Evolutionary conservation across 1,284 basidiomycete species (phyloP).

Genomic region (Leccinum insolens): DNA sequence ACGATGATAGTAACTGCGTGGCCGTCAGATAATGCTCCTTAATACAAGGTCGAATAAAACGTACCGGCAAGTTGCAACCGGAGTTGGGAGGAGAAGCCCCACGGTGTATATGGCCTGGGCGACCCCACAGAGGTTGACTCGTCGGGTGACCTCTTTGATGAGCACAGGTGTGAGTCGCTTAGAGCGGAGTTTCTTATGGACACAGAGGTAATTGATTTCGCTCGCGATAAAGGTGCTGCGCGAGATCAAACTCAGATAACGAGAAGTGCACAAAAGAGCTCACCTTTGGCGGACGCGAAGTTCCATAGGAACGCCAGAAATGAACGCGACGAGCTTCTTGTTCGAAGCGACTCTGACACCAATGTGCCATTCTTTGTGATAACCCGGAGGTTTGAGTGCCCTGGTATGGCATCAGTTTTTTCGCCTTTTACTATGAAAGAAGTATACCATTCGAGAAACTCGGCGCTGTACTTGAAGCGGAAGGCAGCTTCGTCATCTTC

Average conservation of each 20-base stretch:
- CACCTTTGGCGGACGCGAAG: slow-evolving; percentile 82
- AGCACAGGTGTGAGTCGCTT: slow-evolving; percentile 96
- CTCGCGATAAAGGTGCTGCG: slow-evolving; percentile 64
- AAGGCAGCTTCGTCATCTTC: slow-evolving; percentile 97
- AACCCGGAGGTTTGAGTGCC: slow-evolving; percentile 95
- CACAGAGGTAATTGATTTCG: slow-evolving; percentile 98
- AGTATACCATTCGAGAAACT: slow-evolving; percentile 89
- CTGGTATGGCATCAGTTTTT: slow-evolving; percentile 42
- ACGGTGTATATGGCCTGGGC: slow-evolving; percentile 99
- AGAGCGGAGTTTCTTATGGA: slow-evolving; percentile 97
- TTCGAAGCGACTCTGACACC: slow-evolving; percentile 91
- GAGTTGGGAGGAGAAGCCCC: slow-evolving; percentile 89
- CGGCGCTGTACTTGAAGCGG: slow-evolving; percentile 94
- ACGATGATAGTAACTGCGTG: slow-evolving; percentile 86
- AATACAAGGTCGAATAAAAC: slow-evolving; percentile 24
- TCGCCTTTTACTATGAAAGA: slow-evolving; percentile 3
- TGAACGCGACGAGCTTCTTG: slow-evolving; percentile 97
- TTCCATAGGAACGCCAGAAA: slow-evolving; percentile 90
- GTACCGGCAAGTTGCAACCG: slow-evolving; percentile 80
- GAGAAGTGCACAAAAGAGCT: slow-evolving; percentile 27
- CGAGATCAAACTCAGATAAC: slow-evolving; percentile 7
- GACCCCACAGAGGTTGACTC: slow-evolving; percentile 86
- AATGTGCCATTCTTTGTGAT: slow-evolving; percentile 92
- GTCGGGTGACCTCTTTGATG: slow-evolving; percentile 98
- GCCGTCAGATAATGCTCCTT: slow-evolving; percentile 7